Evolutionary conservation across 192 early-diverging fungal genomes (phyloP).

Genomic region (Coemansia sp.): DNA sequence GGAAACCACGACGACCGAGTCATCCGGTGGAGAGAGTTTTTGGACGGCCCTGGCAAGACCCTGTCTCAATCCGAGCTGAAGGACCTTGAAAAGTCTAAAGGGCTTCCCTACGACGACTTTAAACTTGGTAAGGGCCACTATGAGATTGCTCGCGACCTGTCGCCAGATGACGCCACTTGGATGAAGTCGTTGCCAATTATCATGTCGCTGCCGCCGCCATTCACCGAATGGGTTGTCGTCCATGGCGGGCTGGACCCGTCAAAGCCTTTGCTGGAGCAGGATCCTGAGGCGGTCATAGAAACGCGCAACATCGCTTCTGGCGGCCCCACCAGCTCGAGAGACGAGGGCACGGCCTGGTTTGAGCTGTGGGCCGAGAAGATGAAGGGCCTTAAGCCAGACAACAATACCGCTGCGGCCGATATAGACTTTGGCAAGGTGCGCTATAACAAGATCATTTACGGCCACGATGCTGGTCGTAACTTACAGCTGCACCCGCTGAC

Average conservation of each 20-base stretch:
- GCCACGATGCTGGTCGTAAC: slow-evolving; percentile 67
- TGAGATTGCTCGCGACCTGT: slow-evolving; percentile 45
- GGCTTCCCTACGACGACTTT: slow-evolving; percentile 26
- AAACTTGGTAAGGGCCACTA: slow-evolving; percentile 31
- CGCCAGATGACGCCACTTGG: slow-evolving; percentile 55
- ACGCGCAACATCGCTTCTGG: slow-evolving; percentile 51
- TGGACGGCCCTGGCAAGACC: slow-evolving; percentile 40
- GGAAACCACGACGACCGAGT: slow-evolving; percentile 81
- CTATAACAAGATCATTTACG: slow-evolving; percentile 61
- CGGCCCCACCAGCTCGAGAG: slow-evolving; percentile 15
- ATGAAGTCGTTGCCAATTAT: slow-evolving; percentile 61
- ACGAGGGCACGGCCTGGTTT: slow-evolving; percentile 35
- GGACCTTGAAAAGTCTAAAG: slow-evolving; percentile 8
- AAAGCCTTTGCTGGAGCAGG: slow-evolving; percentile 54
- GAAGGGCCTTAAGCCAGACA: slow-evolving; percentile 22
- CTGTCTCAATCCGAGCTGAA: slow-evolving; percentile 10
- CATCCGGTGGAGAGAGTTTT: slow-evolving; percentile 60
- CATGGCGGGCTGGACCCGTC: slow-evolving; percentile 69
- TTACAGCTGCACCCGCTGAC: slow-evolving; percentile 60
- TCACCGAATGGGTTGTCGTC: slow-evolving; percentile 61
- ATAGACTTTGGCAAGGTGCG: slow-evolving; percentile 26
- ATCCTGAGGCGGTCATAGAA: slow-evolving; percentile 63
- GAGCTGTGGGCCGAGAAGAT: slow-evolving; percentile 54
- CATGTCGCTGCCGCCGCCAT: slow-evolving; percentile 51
- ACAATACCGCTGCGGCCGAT: background rate